Evolutionary conservation across 2,329 filamentous ascomycete genomes (phyloP).

Genomic region (Helminthosporium solani): DNA sequence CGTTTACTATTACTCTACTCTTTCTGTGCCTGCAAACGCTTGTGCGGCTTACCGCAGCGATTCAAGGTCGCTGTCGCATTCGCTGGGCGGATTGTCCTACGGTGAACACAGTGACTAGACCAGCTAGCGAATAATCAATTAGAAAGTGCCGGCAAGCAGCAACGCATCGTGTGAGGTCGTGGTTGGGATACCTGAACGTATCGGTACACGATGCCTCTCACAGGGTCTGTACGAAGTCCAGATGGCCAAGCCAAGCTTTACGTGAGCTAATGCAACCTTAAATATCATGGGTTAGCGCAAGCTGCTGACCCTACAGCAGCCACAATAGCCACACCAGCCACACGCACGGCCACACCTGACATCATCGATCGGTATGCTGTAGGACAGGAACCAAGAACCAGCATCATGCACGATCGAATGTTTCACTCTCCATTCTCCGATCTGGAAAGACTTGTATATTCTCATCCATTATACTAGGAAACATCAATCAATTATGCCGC

Average conservation of each 20-base stretch:
- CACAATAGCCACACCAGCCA: constrained; percentile 9
- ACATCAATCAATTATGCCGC: constrained; percentile 18
- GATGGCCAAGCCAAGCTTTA: constrained; percentile 5
- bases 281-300: constrained; percentile 16
- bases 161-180: constrained; percentile 2
- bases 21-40: neutral
- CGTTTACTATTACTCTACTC: constrained; percentile 13
- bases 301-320: no score
- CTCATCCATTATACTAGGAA: neutral
- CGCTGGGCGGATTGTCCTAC: no score
- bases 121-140: neutral
- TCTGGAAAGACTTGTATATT: neutral
- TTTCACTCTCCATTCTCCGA: neutral
- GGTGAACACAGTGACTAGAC: neutral
- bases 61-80: neutral
- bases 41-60: neutral
- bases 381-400: constrained; percentile 1
- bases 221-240: constrained; percentile 18
- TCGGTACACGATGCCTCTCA: constrained; percentile 22
- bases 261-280: constrained; percentile 28
- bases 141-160: neutral
- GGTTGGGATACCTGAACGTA: neutral
- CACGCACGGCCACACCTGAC: constrained; percentile 8
- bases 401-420: no score
- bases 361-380: constrained; percentile 16